These are phyloP conservation scores for Acacia confusa DNA, from an alignment of 306 rosid genomes.

Conservation along the genomic window DNA sequence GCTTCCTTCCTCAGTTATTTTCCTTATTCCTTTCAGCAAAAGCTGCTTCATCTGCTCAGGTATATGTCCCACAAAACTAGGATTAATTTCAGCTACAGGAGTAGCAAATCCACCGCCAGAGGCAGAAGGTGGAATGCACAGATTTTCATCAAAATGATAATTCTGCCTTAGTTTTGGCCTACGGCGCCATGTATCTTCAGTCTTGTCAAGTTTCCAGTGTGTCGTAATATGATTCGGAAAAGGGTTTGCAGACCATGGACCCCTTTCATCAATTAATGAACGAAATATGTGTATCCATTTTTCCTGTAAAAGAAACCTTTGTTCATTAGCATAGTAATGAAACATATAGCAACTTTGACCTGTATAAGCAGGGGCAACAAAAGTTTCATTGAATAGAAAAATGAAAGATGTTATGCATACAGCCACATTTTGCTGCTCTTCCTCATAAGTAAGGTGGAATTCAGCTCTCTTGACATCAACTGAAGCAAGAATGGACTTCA, in stretches of 20 bases:
- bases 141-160: conserved; percentile 90
- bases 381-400: neutral
- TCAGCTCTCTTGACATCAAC: conserved; percentile 84
- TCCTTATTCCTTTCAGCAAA: conserved; percentile 81
- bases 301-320: conserved; percentile 62
- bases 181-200: conserved; percentile 87
- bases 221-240: conserved; percentile 68
- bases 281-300: conserved; percentile 98
- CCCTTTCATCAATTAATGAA: conserved; percentile 94
- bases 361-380: conserved; percentile 2
- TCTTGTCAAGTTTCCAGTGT: conserved; percentile 97
- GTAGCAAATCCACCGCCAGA: conserved; percentile 41
- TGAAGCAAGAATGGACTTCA: conserved; percentile 66
- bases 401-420: conserved; percentile 49
- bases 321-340: conserved; percentile 21
- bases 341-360: conserved; percentile 16
- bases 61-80: conserved; percentile 69
- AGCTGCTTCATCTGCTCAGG: conserved; percentile 96
- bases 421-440: conserved; percentile 87
- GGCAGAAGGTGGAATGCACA: conserved; percentile 69
- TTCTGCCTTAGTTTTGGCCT: conserved; percentile 82
- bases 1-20: conserved; percentile 84
- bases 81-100: conserved; percentile 61
- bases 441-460: conserved; percentile 81
- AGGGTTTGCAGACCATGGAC: conserved; percentile 95